Base-by-base conservation (phyloP, 1,284 basidiomycete species). In the Heterobasidion parviporum region DNA sequence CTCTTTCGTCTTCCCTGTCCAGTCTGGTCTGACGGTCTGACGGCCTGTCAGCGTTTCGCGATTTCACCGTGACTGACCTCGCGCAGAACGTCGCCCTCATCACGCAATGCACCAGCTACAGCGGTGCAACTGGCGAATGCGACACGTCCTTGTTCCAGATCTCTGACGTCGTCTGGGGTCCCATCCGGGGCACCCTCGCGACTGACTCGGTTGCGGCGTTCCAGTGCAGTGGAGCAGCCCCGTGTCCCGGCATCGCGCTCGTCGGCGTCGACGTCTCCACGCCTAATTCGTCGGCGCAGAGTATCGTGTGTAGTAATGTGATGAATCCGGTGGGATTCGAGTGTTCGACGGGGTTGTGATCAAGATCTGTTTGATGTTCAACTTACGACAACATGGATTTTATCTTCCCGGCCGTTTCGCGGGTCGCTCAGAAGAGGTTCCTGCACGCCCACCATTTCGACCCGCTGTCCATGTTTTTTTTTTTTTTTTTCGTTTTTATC, bases 121-220 rank as follows among this genome's bases (percentile, higher is more conserved):
- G 60, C 12, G 69, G 68, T 10, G 65, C 66, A 6, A 68, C 66
- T 6, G 69, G 64, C 4, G 62, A 60, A 20, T 72, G 70, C 58
- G 67, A 70, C 57, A 70, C 68, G 2, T 70, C 67, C 4, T 61
- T 61, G 15, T 67, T 72, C 60, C 65, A 69, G 56, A 63, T 72
- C 44, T 68, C 66, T 9, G 63, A 71, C 57, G 61, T 71, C 16
- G 67, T 65, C 12, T 71, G 68, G 69, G 66, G 61, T 6, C 64
- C 62, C 3, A 62, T 66, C 56, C 59, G 58, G 1, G 68, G 68
- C 32, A 68, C 60, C 35, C 26, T 26, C 26, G 58, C 60, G 2
- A 63, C 62, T 4, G 60, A 60, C 8, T 63, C 59, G 8, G 56
- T 71, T 9, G 68, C 68, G 32, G 57, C 56, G 26, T 45, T 71